Conservation (phyloP, 1,139 yeast genomes). For the Saccharomyces pastorianus region DNA sequence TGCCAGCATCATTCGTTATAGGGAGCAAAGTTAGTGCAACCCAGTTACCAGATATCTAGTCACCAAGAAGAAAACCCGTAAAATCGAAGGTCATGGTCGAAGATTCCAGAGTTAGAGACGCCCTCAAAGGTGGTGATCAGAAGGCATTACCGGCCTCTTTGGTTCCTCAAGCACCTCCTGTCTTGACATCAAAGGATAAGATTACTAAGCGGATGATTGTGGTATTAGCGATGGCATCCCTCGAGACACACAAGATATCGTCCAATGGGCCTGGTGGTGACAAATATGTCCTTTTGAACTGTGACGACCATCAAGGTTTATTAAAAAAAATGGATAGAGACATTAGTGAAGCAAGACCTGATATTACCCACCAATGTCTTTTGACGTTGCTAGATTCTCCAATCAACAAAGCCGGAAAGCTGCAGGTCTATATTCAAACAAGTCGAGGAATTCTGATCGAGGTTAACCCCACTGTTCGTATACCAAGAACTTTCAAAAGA, state of each 20-base stretch:
- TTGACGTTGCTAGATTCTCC: constrained; percentile 91
- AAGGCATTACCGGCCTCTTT: constrained; percentile 55
- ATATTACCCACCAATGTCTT: constrained; percentile 92
- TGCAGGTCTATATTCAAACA: constrained; percentile 93
- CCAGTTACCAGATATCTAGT: neutral
- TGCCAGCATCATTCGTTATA: neutral
- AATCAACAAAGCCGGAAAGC: constrained; percentile 90
- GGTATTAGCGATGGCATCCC: constrained; percentile 87
- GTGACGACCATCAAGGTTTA: constrained; percentile 97
- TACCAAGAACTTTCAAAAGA: constrained; percentile 95
- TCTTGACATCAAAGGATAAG: constrained; percentile 77
- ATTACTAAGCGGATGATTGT: constrained; percentile 78
- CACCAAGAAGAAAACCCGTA: neutral
- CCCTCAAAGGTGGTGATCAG: constrained; percentile 33
- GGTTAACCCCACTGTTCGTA: constrained; percentile 92
- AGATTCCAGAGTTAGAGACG: constrained; percentile 39
- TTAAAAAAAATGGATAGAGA: constrained; percentile 94
- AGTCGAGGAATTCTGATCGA: constrained; percentile 91
- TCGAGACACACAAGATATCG: constrained; percentile 85
- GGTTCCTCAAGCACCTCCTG: constrained; percentile 77
- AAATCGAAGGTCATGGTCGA: constrained; percentile 32
- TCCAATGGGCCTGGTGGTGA: constrained; percentile 77
- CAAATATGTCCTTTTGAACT: constrained; percentile 83
- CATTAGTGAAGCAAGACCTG: constrained; percentile 96
- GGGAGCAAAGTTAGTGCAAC: neutral